Conservation (phyloP, 495 filamentous ascomycete genomes). For the Xylaria nigripes region DNA sequence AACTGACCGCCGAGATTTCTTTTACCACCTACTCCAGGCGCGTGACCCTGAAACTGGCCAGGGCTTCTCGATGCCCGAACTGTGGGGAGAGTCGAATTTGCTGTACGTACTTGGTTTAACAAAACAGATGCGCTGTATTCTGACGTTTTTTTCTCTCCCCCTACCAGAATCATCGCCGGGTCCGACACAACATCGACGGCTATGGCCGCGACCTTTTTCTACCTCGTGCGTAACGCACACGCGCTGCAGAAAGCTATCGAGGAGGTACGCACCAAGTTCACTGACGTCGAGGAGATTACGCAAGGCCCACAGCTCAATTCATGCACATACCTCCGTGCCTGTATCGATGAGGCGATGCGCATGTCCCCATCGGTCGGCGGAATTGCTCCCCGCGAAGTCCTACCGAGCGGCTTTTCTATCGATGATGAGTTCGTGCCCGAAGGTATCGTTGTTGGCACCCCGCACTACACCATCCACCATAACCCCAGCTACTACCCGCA, state of each 20-base stretch:
- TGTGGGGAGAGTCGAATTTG: slow-evolving; percentile 64
- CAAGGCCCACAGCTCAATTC: slow-evolving; percentile 45
- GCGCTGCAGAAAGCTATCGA: slow-evolving; percentile 41
- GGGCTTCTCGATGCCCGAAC: slow-evolving; percentile 56
- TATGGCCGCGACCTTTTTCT: slow-evolving; percentile 59
- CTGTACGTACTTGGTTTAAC: slow-evolving; percentile 39
- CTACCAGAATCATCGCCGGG: slow-evolving; percentile 45
- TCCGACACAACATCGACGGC: slow-evolving; percentile 58
- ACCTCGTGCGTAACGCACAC: slow-evolving; percentile 50
- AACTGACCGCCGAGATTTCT: slow-evolving; percentile 56
- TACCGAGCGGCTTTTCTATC: slow-evolving; percentile 51
- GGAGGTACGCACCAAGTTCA: slow-evolving; percentile 45
- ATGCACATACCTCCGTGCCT: slow-evolving; percentile 48
- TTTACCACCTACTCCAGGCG: slow-evolving; percentile 51
- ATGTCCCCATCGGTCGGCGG: slow-evolving; percentile 58
- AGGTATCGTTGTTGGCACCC: slow-evolving; percentile 46
- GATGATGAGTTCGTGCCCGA: slow-evolving; percentile 46
- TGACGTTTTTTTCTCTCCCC: neutral
- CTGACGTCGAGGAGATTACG: slow-evolving; percentile 44
- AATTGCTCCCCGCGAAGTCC: slow-evolving; percentile 53
- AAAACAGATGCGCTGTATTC: slow-evolving; percentile 15
- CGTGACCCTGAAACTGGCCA: slow-evolving; percentile 54
- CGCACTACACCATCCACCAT: slow-evolving; percentile 50
- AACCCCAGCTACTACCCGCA: slow-evolving; percentile 45
- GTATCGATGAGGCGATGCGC: slow-evolving; percentile 68